Conservation (phyloP, 176 grass and related monocot genomes). For the Metroxylon sagu region DNA sequence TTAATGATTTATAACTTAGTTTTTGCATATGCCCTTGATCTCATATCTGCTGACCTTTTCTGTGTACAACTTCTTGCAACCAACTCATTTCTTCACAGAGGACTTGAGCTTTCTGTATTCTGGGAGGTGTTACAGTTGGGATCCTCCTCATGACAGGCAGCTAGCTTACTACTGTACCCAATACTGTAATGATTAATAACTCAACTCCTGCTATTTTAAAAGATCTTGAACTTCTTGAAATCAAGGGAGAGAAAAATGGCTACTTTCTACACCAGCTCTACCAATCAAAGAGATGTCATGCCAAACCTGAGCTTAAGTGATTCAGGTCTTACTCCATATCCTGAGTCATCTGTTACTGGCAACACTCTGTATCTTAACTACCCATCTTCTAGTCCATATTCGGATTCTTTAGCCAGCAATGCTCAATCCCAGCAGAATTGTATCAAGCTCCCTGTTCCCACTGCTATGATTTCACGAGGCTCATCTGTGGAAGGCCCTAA, state of each 20-base stretch:
- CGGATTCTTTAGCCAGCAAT: constrained; percentile 32
- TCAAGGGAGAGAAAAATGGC: constrained; percentile 32
- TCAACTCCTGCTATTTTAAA: constrained; percentile 19
- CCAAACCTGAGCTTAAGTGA: background rate
- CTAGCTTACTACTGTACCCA: background rate
- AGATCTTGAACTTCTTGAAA: constrained; percentile 2
- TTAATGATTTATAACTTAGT: too few relatives aligned
- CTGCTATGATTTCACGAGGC: constrained; percentile 35
- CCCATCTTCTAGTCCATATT: constrained; percentile 34
- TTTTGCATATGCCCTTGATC: too few relatives aligned
- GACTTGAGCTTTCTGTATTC: too few relatives aligned
- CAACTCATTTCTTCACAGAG: constrained; percentile 12
- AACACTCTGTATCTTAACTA: constrained; percentile 44
- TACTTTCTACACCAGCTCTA: constrained; percentile 57
- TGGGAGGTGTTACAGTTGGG: too few relatives aligned
- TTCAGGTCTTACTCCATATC: background rate
- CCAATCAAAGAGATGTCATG: constrained; percentile 38
- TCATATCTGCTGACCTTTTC: too few relatives aligned
- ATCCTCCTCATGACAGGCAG: too few relatives aligned
- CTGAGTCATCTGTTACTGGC: background rate
- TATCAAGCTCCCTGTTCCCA: constrained; percentile 40
- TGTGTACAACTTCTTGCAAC: too few relatives aligned
- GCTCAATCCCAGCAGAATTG: constrained; percentile 14
- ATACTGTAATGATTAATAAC: constrained; percentile 10
- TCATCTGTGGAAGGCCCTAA: constrained; percentile 14